Evolutionary conservation across 495 filamentous ascomycete species (phyloP).

Genomic region (Hypoxylon intermedium): DNA sequence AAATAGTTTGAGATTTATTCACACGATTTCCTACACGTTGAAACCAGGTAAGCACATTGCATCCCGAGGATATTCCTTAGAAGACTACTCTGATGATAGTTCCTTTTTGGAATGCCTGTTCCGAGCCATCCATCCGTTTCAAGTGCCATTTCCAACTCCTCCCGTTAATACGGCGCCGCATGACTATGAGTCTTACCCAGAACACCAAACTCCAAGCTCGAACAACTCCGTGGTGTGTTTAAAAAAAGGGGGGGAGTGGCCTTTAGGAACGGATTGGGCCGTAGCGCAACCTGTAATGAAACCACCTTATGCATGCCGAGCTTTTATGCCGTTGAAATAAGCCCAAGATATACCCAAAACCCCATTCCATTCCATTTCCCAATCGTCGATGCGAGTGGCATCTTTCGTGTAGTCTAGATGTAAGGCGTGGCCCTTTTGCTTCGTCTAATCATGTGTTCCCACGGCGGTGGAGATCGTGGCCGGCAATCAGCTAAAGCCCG

Average conservation of each 20-base stretch:
- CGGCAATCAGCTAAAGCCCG: conserved; percentile 37
- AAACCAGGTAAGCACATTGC: too few species aligned
- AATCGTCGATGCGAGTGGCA: neutral
- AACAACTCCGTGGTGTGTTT: conserved; percentile 2
- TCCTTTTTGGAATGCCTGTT: conserved; percentile 2
- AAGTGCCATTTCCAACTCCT: conserved; percentile 1
- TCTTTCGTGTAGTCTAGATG: conserved; percentile 28
- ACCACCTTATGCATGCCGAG: neutral
- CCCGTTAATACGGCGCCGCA: conserved; percentile 3
- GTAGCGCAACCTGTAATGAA: conserved; percentile 1
- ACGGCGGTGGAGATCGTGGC: conserved; percentile 38
- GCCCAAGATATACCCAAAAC: conserved; percentile 6
- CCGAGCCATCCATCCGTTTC: neutral
- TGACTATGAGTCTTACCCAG: conserved; percentile 4
- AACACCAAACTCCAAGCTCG: conserved; percentile 19
- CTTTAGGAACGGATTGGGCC: too few species aligned
- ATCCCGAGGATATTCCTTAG: too few species aligned
- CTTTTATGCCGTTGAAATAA: neutral
- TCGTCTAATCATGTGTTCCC: conserved; percentile 44
- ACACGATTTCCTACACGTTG: too few species aligned
- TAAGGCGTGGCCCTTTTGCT: conserved; percentile 35
- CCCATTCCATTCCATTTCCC: conserved; percentile 7
- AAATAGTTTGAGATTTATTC: too few species aligned
- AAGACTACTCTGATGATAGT: too few species aligned
- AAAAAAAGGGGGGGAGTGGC: too few species aligned